Evolutionary conservation across 495 filamentous ascomycete species (phyloP).

Genomic region (Aspergillus bertholletiae): DNA sequence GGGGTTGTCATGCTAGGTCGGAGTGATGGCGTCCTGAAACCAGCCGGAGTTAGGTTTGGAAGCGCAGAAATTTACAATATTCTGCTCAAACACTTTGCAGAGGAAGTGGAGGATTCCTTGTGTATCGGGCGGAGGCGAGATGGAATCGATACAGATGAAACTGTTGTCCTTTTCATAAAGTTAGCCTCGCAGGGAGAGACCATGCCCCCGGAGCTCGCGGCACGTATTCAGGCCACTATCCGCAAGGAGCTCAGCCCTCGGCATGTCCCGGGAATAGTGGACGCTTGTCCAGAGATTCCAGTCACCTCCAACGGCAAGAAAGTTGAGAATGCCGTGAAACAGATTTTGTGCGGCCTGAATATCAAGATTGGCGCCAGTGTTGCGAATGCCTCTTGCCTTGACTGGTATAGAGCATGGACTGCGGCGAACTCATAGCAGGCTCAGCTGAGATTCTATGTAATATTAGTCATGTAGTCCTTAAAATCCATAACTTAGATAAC

Average conservation of each 20-base stretch:
- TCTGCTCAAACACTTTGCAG: conserved; percentile 73
- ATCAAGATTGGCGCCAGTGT: conserved; percentile 85
- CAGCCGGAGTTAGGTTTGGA: conserved; percentile 81
- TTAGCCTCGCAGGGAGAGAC: conserved; percentile 46
- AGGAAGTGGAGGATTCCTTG: conserved; percentile 75
- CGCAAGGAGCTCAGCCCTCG: conserved; percentile 75
- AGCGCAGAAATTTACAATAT: conserved; percentile 91
- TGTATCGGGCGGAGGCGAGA: conserved; percentile 76
- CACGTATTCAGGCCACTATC: conserved; percentile 58
- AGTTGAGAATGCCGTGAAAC: conserved; percentile 89
- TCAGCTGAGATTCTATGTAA: neutral
- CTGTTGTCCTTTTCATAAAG: conserved; percentile 80
- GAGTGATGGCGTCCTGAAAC: conserved; percentile 89
- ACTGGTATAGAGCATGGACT: conserved; percentile 80
- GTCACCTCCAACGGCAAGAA: conserved; percentile 93
- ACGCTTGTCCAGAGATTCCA: conserved; percentile 76
- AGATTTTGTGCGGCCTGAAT: conserved; percentile 83
- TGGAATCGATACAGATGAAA: conserved; percentile 70
- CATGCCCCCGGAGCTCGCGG: conserved; percentile 44
- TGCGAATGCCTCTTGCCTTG: conserved; percentile 77
- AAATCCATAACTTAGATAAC: conserved; percentile 2
- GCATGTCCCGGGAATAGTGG: conserved; percentile 81
- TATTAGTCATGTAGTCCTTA: too few species aligned
- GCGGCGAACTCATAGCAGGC: conserved; percentile 28
- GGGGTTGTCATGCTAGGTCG: conserved; percentile 84